Evolutionary conservation across 371 early-diverging fungal species (phyloP).

Genomic region (Mucor piriformis): DNA sequence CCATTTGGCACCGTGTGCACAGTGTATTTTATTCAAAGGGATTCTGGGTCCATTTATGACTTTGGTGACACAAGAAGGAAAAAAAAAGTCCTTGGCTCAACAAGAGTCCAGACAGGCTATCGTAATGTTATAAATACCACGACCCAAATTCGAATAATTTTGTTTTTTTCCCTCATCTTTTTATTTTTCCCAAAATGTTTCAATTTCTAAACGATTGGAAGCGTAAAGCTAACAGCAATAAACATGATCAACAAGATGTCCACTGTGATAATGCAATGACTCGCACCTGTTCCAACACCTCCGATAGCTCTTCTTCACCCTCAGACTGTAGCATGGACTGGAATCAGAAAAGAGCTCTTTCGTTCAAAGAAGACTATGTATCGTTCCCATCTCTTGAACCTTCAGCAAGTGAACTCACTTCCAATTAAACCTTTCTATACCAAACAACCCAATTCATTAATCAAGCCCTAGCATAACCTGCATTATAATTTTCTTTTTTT

Average conservation of each 20-base stretch:
- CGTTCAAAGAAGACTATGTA: constrained; percentile 42
- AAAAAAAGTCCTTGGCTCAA: no score
- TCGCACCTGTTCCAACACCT: constrained; percentile 20
- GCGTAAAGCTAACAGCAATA: constrained; percentile 15
- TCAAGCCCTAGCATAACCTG: background rate
- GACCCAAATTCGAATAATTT: no score
- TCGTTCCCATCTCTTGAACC: constrained; percentile 38
- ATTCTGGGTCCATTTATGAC: no score
- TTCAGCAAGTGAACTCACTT: constrained; percentile 10
- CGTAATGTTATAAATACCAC: no score
- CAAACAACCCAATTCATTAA: background rate
- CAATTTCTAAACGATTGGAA: constrained; percentile 29
- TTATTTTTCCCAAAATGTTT: no score
- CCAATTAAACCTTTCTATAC: constrained; percentile 2
- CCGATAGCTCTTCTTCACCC: constrained; percentile 12
- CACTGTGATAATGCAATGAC: constrained; percentile 1
- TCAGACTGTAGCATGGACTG: constrained; percentile 29
- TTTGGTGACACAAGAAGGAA: no score
- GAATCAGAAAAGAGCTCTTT: constrained; percentile 33
- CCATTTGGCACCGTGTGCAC: no score
- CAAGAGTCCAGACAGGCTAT: no score
- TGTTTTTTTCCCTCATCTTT: no score
- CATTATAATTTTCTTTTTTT: background rate
- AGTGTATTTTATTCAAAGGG: no score
- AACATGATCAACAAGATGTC: background rate